These are phyloP conservation scores for Ustilago shanxiensis DNA, from an alignment of 1,284 basidiomycete genomes.

Conservation along the genomic window DNA sequence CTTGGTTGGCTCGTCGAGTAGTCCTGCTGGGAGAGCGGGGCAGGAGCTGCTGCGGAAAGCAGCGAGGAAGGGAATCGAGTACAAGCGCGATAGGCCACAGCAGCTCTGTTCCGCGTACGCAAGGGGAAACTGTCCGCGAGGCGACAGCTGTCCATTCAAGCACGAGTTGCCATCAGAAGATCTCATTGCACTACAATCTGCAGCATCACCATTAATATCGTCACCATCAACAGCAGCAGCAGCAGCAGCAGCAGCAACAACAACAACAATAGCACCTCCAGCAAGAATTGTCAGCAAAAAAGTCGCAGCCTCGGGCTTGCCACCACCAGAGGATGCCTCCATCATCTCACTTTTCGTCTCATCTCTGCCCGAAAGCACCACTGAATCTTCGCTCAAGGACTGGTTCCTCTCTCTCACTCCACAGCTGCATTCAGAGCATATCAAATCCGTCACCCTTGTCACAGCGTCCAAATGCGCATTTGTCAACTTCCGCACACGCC, in stretches of 20 bases:
- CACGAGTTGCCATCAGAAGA: slow-evolving; percentile 81
- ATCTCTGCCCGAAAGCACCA: slow-evolving; percentile 80
- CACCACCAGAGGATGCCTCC: slow-evolving; percentile 86
- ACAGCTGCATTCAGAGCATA: slow-evolving; percentile 72
- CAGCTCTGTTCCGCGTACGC: slow-evolving; percentile 95
- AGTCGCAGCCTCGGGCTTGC: slow-evolving; percentile 83
- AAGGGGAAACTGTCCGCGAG: slow-evolving; percentile 93
- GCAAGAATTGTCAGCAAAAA: slow-evolving; percentile 86
- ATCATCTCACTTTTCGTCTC: slow-evolving; percentile 92
- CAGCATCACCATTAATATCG: slow-evolving; percentile 75
- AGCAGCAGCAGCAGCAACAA: too few relatives aligned
- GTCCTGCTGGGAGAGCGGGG: slow-evolving; percentile 72
- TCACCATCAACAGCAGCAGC: slow-evolving; percentile 77
- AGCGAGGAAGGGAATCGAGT: slow-evolving; percentile 92
- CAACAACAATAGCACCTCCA: slow-evolving; percentile 77
- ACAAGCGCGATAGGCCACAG: slow-evolving; percentile 89
- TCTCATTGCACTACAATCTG: not conserved
- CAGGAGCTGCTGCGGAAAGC: slow-evolving; percentile 96
- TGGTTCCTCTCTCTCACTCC: slow-evolving; percentile 74
- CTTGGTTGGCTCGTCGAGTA: slow-evolving; percentile 64
- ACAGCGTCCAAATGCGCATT: slow-evolving; percentile 81
- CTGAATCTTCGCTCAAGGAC: slow-evolving; percentile 83
- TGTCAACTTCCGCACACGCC: slow-evolving; percentile 87
- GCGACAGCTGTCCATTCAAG: slow-evolving; percentile 91
- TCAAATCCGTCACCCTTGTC: slow-evolving; percentile 73